Evolutionary conservation across 2,329 filamentous ascomycete species (phyloP).

Genomic region (Aspergillus viridinutans): DNA sequence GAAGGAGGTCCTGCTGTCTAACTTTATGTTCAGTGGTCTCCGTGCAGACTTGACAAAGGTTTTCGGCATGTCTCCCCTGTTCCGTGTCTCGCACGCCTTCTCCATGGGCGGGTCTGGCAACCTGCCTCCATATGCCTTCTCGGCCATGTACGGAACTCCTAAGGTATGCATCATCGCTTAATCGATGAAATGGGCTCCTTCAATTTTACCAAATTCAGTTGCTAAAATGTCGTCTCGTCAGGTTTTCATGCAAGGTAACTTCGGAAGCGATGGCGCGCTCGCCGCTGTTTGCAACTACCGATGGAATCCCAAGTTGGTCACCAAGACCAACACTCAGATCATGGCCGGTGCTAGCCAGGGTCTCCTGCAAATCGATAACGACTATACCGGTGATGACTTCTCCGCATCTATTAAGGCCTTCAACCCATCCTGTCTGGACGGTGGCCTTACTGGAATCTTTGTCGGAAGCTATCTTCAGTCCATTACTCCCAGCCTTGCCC

Average conservation of each 20-base stretch:
- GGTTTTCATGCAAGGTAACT: slow-evolving; percentile 92
- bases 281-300: slow-evolving; percentile 89
- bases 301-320: slow-evolving; percentile 74
- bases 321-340: slow-evolving; percentile 85
- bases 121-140: slow-evolving; percentile 91
- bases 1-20: slow-evolving; percentile 92
- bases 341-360: slow-evolving; percentile 72
- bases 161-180: slow-evolving; percentile 59
- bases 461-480: slow-evolving; percentile 95
- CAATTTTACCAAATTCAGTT: background rate
- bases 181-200: background rate
- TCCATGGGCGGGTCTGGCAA: slow-evolving; percentile 79
- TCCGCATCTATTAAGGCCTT: slow-evolving; percentile 87
- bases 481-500: slow-evolving; percentile 76
- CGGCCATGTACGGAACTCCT: slow-evolving; percentile 86
- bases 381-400: slow-evolving; percentile 92
- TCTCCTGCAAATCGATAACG: slow-evolving; percentile 90
- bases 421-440: slow-evolving; percentile 91
- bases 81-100: slow-evolving; percentile 97
- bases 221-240: slow-evolving; percentile 36
- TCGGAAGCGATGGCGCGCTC: slow-evolving; percentile 88
- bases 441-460: slow-evolving; percentile 88
- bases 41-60: slow-evolving; percentile 95
- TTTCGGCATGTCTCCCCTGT: slow-evolving; percentile 88
- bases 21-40: slow-evolving; percentile 94